Evolutionary conservation across 768 basidiomycete species (phyloP).

Genomic region (Rhizopogon roseolus): DNA sequence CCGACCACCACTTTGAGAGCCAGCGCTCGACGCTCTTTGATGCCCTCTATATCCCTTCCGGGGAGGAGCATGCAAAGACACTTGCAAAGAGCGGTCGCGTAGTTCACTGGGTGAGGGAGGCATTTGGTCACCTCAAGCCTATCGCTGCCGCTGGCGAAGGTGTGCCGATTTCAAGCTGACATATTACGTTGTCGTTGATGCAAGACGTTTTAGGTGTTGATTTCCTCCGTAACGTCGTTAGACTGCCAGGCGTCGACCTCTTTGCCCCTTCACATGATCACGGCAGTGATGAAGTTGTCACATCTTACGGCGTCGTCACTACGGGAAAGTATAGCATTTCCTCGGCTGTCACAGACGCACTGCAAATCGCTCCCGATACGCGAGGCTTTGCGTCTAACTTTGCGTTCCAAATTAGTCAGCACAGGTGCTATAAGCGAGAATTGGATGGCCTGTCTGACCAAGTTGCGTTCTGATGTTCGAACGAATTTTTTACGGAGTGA

Average conservation of each 20-base stretch:
- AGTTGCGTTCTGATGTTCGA: constrained; percentile 40
- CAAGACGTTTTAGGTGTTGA: constrained; percentile 33
- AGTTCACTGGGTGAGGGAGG: constrained; percentile 81
- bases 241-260: constrained; percentile 39
- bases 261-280: constrained; percentile 26
- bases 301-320: constrained; percentile 62
- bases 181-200: constrained; percentile 1
- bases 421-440: constrained; percentile 63
- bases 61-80: constrained; percentile 51
- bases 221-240: constrained; percentile 43
- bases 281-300: constrained; percentile 34
- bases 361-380: constrained; percentile 38
- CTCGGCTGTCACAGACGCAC: constrained; percentile 33
- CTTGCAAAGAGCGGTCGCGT: constrained; percentile 61
- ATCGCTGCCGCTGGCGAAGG: constrained; percentile 76
- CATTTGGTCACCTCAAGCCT: constrained; percentile 82
- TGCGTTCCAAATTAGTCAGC: constrained; percentile 59
- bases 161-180: constrained; percentile 16
- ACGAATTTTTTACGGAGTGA: background rate
- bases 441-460: constrained; percentile 46
- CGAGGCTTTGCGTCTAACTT: constrained; percentile 57
- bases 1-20: constrained; percentile 72
- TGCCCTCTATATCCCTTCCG: constrained; percentile 74
- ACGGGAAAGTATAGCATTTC: constrained; percentile 43
- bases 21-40: constrained; percentile 84